Percentiles rank a stretch among this genome's conserved stretches.
phyloP scores from a whole-genome alignment of 2,329 filamentous ascomycete genomes.

The Polychaeton citri region DNA sequence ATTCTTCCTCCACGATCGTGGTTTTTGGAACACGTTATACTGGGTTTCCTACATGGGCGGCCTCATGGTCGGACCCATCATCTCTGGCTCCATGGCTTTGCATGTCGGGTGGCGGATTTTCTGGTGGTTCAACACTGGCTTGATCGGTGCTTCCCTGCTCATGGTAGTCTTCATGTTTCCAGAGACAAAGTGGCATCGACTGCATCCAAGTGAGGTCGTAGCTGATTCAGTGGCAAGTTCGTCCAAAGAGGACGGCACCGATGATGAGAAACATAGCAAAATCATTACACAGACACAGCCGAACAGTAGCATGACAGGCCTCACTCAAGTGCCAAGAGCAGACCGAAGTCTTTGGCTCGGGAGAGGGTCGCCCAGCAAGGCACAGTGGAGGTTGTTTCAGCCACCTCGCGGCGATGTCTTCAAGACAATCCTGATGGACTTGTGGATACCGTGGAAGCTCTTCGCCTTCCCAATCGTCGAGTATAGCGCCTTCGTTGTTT shows the following conservation, averaged over 20 bases:
- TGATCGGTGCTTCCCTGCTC: conserved; percentile 37
- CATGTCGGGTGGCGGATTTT: conserved; percentile 48
- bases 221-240: conserved; percentile 4
- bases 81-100: conserved; percentile 47
- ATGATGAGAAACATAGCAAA: too few species aligned
- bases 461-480: conserved; percentile 51
- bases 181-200: conserved; percentile 47
- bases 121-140: conserved; percentile 51
- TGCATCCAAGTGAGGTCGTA: conserved; percentile 19
- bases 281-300: neutral
- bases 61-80: conserved; percentile 37
- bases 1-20: conserved; percentile 48
- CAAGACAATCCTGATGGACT: conserved; percentile 36
- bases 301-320: conserved; percentile 4
- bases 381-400: conserved; percentile 44
- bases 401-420: too few species aligned
- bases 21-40: conserved; percentile 49
- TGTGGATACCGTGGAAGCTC: conserved; percentile 51
- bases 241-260: neutral
- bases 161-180: conserved; percentile 48
- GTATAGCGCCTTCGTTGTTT: conserved; percentile 48
- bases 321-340: conserved; percentile 15
- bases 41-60: conserved; percentile 51
- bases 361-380: conserved; percentile 39
- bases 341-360: conserved; percentile 43